Evolutionary conservation across 805 yeast genomes (phyloP).

Genomic region (Schwanniomyces sp.): DNA sequence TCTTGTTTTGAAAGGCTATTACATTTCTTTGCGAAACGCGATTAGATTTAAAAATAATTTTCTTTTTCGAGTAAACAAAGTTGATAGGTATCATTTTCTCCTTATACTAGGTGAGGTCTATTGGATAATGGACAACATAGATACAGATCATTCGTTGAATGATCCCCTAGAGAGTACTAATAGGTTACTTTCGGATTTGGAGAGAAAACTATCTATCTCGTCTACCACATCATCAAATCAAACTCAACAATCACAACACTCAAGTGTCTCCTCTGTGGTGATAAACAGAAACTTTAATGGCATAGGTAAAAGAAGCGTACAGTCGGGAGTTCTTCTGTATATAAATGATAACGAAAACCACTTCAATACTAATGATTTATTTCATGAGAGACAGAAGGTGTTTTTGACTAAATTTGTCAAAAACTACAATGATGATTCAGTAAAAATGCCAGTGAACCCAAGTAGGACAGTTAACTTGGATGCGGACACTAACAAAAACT

Average conservation of each 20-base stretch:
- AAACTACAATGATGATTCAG: conserved; percentile 19
- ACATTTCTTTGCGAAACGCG: background rate
- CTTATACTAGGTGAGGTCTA: background rate
- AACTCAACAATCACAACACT: conserved; percentile 12
- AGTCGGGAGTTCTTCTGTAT: conserved; percentile 34
- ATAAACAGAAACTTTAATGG: conserved; percentile 16
- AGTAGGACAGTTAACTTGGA: conserved; percentile 6
- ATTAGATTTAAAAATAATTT: background rate
- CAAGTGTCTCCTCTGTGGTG: conserved; percentile 18
- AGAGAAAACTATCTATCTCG: conserved; percentile 32
- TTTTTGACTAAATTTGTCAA: conserved; percentile 31
- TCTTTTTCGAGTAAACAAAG: background rate
- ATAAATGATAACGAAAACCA: conserved; percentile 24
- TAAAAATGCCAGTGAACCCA: background rate
- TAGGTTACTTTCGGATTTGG: conserved; percentile 9
- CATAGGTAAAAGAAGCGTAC: conserved; percentile 26
- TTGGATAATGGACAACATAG: background rate
- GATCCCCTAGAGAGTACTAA: conserved; percentile 1
- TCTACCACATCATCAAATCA: conserved; percentile 28
- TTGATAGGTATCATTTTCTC: background rate
- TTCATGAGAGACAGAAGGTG: conserved; percentile 31
- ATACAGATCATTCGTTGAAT: background rate
- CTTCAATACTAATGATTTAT: conserved; percentile 36
- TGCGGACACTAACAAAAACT: background rate
- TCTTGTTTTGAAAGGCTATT: background rate